These are phyloP conservation scores for Gaultheria prostrata DNA, from an alignment of 148 eudicot genomes.

Conservation along the genomic window DNA sequence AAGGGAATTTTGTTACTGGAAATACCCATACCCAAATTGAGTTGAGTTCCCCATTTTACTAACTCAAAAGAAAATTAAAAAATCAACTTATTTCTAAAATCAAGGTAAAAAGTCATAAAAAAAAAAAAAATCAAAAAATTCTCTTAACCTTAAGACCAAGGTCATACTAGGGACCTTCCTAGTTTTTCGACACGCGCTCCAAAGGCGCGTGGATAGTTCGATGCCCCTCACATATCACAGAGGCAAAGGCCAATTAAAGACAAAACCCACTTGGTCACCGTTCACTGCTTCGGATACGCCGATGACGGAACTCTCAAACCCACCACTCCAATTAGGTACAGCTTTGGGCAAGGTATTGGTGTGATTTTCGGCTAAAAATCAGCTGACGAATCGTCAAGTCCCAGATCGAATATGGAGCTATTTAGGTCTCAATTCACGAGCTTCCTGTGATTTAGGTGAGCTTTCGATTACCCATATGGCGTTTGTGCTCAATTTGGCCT, in stretches of 20 bases:
- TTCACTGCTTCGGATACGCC: conserved; percentile 18
- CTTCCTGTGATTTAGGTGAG: conserved; percentile 13
- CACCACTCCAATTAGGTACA: neutral
- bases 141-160: neutral
- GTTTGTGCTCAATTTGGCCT: neutral
- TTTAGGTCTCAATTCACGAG: neutral
- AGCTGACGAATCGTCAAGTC: neutral
- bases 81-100: too few relatives aligned
- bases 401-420: neutral
- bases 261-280: conserved; percentile 4
- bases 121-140: too few relatives aligned
- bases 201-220: neutral
- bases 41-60: too few relatives aligned
- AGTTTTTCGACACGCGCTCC: neutral
- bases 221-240: neutral
- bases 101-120: too few relatives aligned
- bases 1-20: too few relatives aligned
- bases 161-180: neutral
- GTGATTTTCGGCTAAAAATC: neutral
- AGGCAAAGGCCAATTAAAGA: neutral
- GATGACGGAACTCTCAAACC: conserved; percentile 13
- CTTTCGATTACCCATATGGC: conserved; percentile 13
- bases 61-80: too few relatives aligned
- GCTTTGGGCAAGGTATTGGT: neutral
- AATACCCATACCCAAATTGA: too few relatives aligned